Percentiles rank a stretch among this genome's conserved stretches.
Evolutionary conservation across 2,329 filamentous ascomycete genomes (phyloP).

Genomic region (Alternaria arbusti): DNA sequence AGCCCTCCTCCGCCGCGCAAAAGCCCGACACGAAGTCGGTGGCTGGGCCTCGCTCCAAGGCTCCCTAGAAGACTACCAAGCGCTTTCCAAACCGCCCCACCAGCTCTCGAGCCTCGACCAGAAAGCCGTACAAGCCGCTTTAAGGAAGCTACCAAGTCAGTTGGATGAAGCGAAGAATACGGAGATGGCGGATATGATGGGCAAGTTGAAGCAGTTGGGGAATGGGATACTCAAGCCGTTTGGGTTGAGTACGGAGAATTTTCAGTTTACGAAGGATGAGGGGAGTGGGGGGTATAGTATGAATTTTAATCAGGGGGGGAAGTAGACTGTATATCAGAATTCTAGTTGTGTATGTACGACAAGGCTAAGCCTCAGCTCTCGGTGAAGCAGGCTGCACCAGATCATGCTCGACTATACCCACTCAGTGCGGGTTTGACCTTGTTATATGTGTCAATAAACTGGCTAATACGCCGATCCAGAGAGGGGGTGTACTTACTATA

Average conservation of each 20-base stretch:
- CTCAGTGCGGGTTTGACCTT: too few relatives aligned
- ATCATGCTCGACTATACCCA: too few relatives aligned
- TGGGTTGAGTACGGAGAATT: conserved; percentile 91
- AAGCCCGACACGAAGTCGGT: conserved; percentile 72
- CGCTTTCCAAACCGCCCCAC: conserved; percentile 64
- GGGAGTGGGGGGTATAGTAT: conserved; percentile 91
- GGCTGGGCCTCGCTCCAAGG: conserved; percentile 82
- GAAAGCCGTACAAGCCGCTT: conserved; percentile 70
- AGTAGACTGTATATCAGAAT: too few relatives aligned
- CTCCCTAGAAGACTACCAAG: conserved; percentile 81
- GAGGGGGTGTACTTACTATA: too few relatives aligned
- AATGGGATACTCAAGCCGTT: conserved; percentile 94
- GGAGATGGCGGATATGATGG: conserved; percentile 97
- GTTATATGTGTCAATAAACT: too few relatives aligned
- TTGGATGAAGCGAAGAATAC: conserved; percentile 81
- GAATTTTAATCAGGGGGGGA: conserved; percentile 71
- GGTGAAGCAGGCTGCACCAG: too few relatives aligned
- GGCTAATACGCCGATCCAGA: too few relatives aligned
- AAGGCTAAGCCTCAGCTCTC: too few relatives aligned
- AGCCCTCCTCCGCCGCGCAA: conserved; percentile 78
- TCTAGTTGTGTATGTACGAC: too few relatives aligned
- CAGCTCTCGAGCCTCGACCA: conserved; percentile 68
- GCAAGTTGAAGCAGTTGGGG: conserved; percentile 88
- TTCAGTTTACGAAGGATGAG: conserved; percentile 91
- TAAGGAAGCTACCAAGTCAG: conserved; percentile 69